Evolutionary conservation across 1,284 basidiomycete species (phyloP), one percentile per base, ranked within the genome.

Genomic region (Cutaneotrichosporon cutaneum): DNA sequence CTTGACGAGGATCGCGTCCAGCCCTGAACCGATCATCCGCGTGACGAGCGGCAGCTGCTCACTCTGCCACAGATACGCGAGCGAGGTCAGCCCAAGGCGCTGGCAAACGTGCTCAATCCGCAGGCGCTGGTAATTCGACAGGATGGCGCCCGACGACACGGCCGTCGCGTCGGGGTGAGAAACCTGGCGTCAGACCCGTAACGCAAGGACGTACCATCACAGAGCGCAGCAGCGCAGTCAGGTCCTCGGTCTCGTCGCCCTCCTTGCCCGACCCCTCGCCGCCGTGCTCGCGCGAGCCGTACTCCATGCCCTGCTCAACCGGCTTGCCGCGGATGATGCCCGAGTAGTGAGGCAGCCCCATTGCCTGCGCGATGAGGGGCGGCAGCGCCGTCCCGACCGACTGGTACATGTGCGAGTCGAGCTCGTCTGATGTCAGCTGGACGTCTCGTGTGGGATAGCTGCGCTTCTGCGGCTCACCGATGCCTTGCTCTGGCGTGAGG

Each of bases 351-450:
- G 96, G 96, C 1, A 97, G 85, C 7, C 86, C 87, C 68, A 99
- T 83, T 1, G 95, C 92, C 58, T 85, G 81, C 10, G 93, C 93
- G 59, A 99, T 88, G 55, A 90, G 83, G 58, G 93, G 87, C 54
- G 99, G 89, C 6, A 92, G 91, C 67, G 94, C 91, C 74, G 98
- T 95, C 0, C 94, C 96, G 39, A 99, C 94, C 8, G 95, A 97
- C 77, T 99, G 96, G 77, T 97, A 99, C 80, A 99, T 85, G 82
- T 95, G 99, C 50, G 95, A 98, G 80, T 99, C 95, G 71, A 98
- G 86, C 82, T 99, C 96, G 82, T 98, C 96, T 96, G 51, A 9
- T 16, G 61, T 63, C 14, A 65, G 64, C 22, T 10, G 3, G 8
- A 10, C n/a, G n/a, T n/a, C n/a, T 16, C 14, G 18, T 42, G 36